Percentiles rank a stretch among this genome's conserved stretches.
phyloP scores from a whole-genome alignment of 73 alveolate genomes.

The Blepharisma japonicum region DNA sequence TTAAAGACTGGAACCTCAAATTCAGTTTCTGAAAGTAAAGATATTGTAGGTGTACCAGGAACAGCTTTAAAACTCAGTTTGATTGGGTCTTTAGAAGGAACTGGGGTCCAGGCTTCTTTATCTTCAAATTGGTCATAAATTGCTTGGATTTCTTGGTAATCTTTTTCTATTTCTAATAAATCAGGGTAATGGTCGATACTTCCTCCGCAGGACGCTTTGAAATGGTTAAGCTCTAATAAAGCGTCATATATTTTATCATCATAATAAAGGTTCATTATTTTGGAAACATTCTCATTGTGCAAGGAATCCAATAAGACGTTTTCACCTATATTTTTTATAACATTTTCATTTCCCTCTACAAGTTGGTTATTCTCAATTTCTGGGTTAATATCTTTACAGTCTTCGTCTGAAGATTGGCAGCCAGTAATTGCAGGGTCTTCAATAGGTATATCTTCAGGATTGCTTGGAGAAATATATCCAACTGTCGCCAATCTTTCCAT shows the following conservation, averaged over 20 bases:
- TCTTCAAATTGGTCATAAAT: background rate
- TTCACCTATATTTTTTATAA: too few species aligned
- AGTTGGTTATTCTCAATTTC: too few species aligned
- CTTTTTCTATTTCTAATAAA: background rate
- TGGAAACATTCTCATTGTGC: too few species aligned
- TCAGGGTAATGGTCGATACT: background rate
- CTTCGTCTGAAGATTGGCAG: too few species aligned
- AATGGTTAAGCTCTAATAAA: background rate
- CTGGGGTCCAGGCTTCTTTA: background rate
- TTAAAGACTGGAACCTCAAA: background rate
- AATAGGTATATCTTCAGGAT: too few species aligned
- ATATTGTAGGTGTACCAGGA: background rate
- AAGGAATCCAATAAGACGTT: too few species aligned
- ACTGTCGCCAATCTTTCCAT: too few species aligned
- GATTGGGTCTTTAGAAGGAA: background rate
- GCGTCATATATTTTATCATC: conserved; percentile 19
- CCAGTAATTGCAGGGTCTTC: too few species aligned
- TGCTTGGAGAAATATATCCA: too few species aligned
- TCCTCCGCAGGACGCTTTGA: too few species aligned
- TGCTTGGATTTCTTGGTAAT: conserved; percentile 11
- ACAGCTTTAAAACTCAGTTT: background rate
- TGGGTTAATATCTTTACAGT: too few species aligned
- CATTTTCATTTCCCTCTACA: too few species aligned
- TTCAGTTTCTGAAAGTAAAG: background rate
- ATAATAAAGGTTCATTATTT: background rate